phyloP scores from a whole-genome alignment of 192 early-diverging fungal genomes.

The Haplosporangium gracile region DNA sequence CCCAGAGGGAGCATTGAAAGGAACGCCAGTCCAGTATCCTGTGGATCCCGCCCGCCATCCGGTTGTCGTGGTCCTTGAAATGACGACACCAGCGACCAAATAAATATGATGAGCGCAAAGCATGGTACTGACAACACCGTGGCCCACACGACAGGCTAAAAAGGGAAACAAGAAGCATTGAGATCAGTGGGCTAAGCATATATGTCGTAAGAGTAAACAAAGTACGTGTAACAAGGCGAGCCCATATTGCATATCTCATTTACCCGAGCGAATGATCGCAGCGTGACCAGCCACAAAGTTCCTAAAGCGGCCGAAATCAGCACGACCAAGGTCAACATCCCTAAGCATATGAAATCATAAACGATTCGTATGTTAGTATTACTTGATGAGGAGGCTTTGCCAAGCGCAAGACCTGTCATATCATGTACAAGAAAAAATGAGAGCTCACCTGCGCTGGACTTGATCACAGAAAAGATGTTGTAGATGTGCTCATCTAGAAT shows the following conservation, averaged over 20 bases:
- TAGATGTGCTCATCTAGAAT: conserved; percentile 48
- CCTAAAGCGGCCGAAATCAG: conserved; percentile 45
- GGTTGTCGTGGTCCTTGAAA: conserved; percentile 56
- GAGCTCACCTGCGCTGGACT: conserved; percentile 61
- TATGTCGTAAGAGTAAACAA: neutral
- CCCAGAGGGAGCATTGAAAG: conserved; percentile 67
- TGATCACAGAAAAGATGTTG: conserved; percentile 60
- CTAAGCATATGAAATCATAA: conserved; percentile 15
- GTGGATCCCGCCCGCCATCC: conserved; percentile 50
- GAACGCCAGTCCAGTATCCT: conserved; percentile 62
- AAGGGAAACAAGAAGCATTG: neutral
- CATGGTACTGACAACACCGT: conserved; percentile 62
- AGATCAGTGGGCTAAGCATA: neutral
- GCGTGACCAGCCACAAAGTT: conserved; percentile 38
- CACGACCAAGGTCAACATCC: conserved; percentile 46
- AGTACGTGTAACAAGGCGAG: neutral
- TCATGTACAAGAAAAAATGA: neutral
- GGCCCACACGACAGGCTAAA: conserved; percentile 64
- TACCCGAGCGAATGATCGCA: conserved; percentile 47
- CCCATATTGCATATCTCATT: neutral
- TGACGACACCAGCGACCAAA: conserved; percentile 65
- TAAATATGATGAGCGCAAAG: conserved; percentile 57
- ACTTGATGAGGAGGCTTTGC: neutral
- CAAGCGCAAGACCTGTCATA: neutral
- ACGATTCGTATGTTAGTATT: neutral